Conservation (phyloP, 352 stramenopile species). For the Phytopythium montanum region DNA sequence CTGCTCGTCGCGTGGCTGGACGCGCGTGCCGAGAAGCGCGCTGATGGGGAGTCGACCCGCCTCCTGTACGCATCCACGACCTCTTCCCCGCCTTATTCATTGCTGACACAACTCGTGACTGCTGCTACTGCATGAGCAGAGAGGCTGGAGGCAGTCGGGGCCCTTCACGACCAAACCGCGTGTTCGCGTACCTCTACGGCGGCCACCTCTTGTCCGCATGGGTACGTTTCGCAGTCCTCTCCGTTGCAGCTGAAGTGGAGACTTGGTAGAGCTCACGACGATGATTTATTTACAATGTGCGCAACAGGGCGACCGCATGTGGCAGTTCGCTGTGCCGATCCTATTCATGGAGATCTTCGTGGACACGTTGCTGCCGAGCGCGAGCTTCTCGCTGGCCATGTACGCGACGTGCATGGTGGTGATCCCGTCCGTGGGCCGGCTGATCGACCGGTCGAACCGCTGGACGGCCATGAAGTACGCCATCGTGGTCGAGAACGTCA, state of each 20-base stretch:
- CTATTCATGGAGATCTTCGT: conserved; percentile 88
- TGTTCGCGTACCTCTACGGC: conserved; percentile 69
- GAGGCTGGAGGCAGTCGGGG: conserved; percentile 2
- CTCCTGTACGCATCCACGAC: conserved; percentile 23
- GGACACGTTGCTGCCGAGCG: conserved; percentile 73
- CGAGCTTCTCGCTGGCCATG: conserved; percentile 67
- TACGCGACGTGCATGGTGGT: conserved; percentile 67
- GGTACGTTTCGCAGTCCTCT: conserved; percentile 19
- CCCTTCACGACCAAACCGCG: conserved; percentile 21
- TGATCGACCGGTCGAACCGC: conserved; percentile 60
- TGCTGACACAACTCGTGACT: background rate
- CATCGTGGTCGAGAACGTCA: conserved; percentile 72
- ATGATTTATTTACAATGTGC: too few relatives aligned
- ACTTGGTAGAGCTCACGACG: background rate
- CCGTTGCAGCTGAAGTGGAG: background rate
- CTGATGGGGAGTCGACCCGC: conserved; percentile 17
- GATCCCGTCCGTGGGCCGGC: conserved; percentile 61
- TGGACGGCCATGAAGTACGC: conserved; percentile 62
- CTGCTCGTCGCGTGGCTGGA: conserved; percentile 41
- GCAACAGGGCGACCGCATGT: conserved; percentile 74
- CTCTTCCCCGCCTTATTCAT: background rate
- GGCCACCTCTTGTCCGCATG: conserved; percentile 75
- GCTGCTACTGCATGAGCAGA: background rate
- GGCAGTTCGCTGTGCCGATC: conserved; percentile 76
- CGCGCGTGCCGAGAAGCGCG: conserved; percentile 2